Base-by-base conservation (phyloP, 2,329 filamentous ascomycete genomes). In the Huntiella moniliformis region DNA sequence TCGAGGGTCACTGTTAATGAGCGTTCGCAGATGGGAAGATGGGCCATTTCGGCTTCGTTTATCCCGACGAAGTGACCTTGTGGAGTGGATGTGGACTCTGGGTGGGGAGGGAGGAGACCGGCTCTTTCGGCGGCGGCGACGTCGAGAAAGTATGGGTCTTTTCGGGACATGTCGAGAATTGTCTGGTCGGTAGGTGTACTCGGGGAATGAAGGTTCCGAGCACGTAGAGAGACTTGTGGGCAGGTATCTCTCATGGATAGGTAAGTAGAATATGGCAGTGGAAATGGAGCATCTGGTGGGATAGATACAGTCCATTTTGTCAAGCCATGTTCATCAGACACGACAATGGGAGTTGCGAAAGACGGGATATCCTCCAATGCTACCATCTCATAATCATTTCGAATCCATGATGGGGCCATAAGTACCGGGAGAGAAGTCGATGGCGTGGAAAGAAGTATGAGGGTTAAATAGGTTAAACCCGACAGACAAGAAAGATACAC, bases 231-330 rank as follows among this genome's bases (percentile, higher is more conserved):
- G 22, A 83, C 70, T 56, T 82, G 73, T 50, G 68, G 70, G 42
- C 79, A 80, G 53, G 79, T 74, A 22, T 63, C 64, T 56, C 79
- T 82, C 49, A 92, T 78, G 37, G 79, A 72, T 11, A 67, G 61
- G 56, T 91, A 91, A 51, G 84, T 72, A 7, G 68, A 60, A 15
- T 73, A 69, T 0, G 67, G 60, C 2, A 91, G 60, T 1, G 84
- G 84, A 50, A 88, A 88, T 3, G 67, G 64, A 39, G 69, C 65
- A 48, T 68, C 68, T 5, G 69, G 65, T 1, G 84, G 84, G 34
- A 93, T 86, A 1, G 75, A 85, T 8, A 92, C 72, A 0, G 84
- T 91, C 85, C 85, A 92, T 57, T 73, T 79, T 8, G 75, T 66
- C 44, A 68, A 70, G 3, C 79, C 80, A 38, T 67, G 65, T 18